Evolutionary conservation across 2,329 filamentous ascomycete genomes (phyloP).

Genomic region (Waltergamsia citrina): DNA sequence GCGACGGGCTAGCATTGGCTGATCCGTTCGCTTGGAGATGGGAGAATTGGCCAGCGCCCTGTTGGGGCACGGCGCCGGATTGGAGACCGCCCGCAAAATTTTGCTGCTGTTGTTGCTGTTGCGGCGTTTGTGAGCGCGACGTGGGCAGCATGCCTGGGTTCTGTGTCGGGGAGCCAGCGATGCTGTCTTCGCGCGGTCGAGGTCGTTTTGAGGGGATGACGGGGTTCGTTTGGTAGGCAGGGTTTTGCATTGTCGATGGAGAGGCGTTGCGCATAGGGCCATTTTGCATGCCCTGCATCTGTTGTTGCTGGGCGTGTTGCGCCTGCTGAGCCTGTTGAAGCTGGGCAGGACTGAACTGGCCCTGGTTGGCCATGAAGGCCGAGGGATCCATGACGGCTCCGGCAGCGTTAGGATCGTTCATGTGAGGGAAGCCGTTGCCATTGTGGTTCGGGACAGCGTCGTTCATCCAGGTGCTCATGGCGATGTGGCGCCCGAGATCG

Average conservation of each 20-base stretch:
- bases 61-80: slow-evolving; percentile 50
- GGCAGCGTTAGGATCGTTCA: slow-evolving; percentile 50
- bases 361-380: slow-evolving; percentile 50
- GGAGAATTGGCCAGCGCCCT: slow-evolving; percentile 57
- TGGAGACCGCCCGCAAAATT: slow-evolving; percentile 64
- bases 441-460: slow-evolving; percentile 61
- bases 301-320: slow-evolving; percentile 22
- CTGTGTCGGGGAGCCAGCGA: slow-evolving; percentile 72
- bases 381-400: slow-evolving; percentile 57
- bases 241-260: slow-evolving; percentile 61
- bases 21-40: slow-evolving; percentile 77
- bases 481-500: slow-evolving; percentile 22
- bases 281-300: slow-evolving; percentile 64
- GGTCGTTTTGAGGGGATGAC: slow-evolving; percentile 87
- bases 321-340: slow-evolving; percentile 27
- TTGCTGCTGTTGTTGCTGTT: slow-evolving; percentile 60
- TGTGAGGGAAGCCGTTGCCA: slow-evolving; percentile 58
- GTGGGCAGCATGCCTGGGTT: slow-evolving; percentile 64
- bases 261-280: slow-evolving; percentile 76
- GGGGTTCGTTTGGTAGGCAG: slow-evolving; percentile 73
- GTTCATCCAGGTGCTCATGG: slow-evolving; percentile 66
- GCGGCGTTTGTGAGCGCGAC: slow-evolving; percentile 88
- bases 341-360: slow-evolving; percentile 51
- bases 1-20: slow-evolving; percentile 80
- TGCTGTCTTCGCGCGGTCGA: slow-evolving; percentile 71